Conservation (phyloP, 768 basidiomycete genomes). For the Baorangia bicolor region DNA sequence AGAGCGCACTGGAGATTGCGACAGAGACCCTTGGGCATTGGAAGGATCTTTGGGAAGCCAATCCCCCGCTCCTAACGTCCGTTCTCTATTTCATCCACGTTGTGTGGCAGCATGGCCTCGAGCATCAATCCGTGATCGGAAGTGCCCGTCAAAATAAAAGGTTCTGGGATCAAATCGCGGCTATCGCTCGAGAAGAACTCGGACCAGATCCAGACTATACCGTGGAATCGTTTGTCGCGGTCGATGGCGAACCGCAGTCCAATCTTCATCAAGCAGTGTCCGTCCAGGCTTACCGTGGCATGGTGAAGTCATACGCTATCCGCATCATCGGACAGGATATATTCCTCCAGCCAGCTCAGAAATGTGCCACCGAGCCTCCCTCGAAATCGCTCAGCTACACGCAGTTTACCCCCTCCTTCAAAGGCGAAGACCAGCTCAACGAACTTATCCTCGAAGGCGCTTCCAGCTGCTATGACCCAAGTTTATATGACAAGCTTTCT, state of each 20-base stretch:
- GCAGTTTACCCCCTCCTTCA: slow-evolving; percentile 56
- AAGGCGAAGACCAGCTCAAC: slow-evolving; percentile 58
- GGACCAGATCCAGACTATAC: slow-evolving; percentile 72
- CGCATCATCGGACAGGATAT: slow-evolving; percentile 77
- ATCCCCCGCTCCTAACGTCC: slow-evolving; percentile 72
- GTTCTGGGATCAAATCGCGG: slow-evolving; percentile 72
- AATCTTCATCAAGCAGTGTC: slow-evolving; percentile 61
- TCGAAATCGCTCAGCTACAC: slow-evolving; percentile 60
- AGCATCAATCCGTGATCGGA: slow-evolving; percentile 63
- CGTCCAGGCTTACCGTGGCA: slow-evolving; percentile 63
- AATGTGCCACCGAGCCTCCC: slow-evolving; percentile 34
- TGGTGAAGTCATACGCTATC: slow-evolving; percentile 72
- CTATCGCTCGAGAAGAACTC: slow-evolving; percentile 64
- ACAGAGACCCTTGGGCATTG: slow-evolving; percentile 64
- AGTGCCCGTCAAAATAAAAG: slow-evolving; percentile 51
- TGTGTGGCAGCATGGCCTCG: slow-evolving; percentile 77
- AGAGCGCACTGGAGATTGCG: slow-evolving; percentile 68
- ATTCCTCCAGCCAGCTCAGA: slow-evolving; percentile 51
- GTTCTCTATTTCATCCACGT: slow-evolving; percentile 74
- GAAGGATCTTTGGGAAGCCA: slow-evolving; percentile 74
- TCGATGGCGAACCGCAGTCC: slow-evolving; percentile 44
- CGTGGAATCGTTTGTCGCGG: slow-evolving; percentile 44
- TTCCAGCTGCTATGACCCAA: slow-evolving; percentile 68
- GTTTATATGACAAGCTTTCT: slow-evolving; percentile 61
- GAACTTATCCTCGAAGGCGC: slow-evolving; percentile 71